These are phyloP conservation scores for Nannochloropsis limnetica DNA, from an alignment of 352 stramenopile species.

Conservation along the genomic window DNA sequence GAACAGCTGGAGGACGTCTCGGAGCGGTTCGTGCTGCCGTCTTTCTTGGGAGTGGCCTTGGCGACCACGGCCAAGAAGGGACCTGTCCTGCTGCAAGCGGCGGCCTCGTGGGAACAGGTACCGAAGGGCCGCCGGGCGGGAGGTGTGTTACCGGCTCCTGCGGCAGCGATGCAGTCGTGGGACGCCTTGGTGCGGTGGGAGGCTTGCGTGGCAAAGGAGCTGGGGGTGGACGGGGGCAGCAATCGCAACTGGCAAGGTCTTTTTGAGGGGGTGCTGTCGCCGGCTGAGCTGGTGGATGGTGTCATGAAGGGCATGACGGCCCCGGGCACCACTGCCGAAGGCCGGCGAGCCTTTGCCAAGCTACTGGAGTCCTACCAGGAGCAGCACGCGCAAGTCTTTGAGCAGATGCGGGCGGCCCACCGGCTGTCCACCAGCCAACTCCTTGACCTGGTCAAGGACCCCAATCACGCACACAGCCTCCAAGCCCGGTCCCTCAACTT, in stretches of 20 bases:
- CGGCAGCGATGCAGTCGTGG: neutral
- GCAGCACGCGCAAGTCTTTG: neutral
- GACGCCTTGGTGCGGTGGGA: neutral
- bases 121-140: neutral
- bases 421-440: neutral
- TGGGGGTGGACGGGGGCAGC: neutral
- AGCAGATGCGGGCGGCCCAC: neutral
- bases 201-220: neutral
- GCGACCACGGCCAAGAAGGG: neutral
- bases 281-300: neutral
- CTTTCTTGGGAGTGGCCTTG: neutral
- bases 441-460: constrained; percentile 11
- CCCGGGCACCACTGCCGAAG: neutral
- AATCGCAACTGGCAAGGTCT: constrained; percentile 12
- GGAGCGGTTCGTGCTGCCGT: constrained; percentile 8
- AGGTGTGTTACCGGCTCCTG: neutral
- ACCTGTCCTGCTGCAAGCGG: neutral
- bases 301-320: neutral
- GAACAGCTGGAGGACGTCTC: neutral
- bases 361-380: constrained; percentile 12
- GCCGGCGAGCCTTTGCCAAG: neutral
- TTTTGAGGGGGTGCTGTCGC: neutral
- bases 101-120: neutral
- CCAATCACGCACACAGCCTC: neutral
- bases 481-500: neutral